Evolutionary conservation across 1,139 yeast genomes (phyloP), one percentile per base, ranked within the genome.

Genomic region (Insectozyma bohioensis): DNA sequence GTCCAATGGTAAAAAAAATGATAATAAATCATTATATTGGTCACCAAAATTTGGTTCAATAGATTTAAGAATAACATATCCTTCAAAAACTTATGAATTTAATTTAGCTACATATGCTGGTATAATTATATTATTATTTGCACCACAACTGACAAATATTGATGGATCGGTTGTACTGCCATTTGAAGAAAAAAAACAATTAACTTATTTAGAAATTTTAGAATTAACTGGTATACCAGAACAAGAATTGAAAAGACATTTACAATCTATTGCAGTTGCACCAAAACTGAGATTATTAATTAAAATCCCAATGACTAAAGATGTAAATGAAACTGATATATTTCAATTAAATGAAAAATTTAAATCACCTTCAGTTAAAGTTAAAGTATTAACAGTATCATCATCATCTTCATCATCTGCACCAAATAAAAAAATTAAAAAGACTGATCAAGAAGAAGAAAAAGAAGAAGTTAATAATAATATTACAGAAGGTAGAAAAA

Each of bases 241-340:
- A 21, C 53, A 62, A 1, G 97, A 92, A 46, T 64, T 90, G 25
- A 70, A 72, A 24, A 73, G 96, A 37, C 94, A 87, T 42, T 59
- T 92, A 37, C 86, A 85, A 52, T 86, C 97, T 1, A 75, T 92
- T 21, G 81, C 95, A 0, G 85, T 87, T 28, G 94, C 95, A 0
- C 90, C 95, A 2, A 74, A 82, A 42, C 80, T 88, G 47, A 70
- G 95, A 42, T 65, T 90, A 10, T 62, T 90, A 42, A 64, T 68
- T 15, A 90, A 88, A 51, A 64, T 57, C 15, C 97, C 97, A 8
- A 75, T 80, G 81, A 67, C 85, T 0, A 82, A 80, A 44, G 88
- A 81, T 7, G 79, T 90, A 19, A 73, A 74, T 28, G 65, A 72
- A 1, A 62, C 60, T 4, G 97, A 90, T 58, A 57, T 57, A 12